Conservation (phyloP, 345 rosid genomes). For the Eucalyptus camaldulensis region DNA sequence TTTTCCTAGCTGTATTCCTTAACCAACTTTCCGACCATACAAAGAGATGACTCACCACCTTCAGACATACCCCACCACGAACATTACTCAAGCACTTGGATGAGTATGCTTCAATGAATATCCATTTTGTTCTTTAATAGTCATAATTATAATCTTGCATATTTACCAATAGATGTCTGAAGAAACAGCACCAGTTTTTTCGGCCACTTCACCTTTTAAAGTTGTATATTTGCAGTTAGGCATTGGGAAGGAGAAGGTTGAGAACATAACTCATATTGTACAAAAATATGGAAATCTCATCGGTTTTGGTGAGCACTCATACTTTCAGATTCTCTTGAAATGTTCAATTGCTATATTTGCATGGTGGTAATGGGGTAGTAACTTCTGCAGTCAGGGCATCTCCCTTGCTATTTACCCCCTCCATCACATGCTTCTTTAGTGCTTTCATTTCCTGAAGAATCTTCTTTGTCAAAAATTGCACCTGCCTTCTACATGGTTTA, state of each 20-base stretch:
- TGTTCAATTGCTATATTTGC: background rate
- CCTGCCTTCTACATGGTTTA: background rate
- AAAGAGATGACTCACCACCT: background rate
- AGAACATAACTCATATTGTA: conserved; percentile 33
- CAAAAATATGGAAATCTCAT: conserved; percentile 70
- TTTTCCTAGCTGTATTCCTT: background rate
- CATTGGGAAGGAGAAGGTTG: conserved; percentile 58
- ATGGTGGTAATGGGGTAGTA: background rate
- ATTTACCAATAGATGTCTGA: background rate
- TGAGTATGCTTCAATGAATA: background rate
- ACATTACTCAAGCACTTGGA: background rate
- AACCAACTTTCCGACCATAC: background rate
- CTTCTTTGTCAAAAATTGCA: background rate
- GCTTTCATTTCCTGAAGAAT: background rate
- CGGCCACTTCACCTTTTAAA: background rate
- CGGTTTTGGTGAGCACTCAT: conserved; percentile 56
- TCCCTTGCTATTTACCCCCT: background rate
- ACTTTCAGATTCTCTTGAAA: background rate
- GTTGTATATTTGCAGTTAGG: conserved; percentile 43
- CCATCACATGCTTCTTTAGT: background rate
- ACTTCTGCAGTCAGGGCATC: background rate
- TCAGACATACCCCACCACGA: background rate
- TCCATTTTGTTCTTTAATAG: background rate
- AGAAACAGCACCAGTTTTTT: background rate
- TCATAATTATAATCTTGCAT: background rate